Base-by-base conservation (phyloP, 1,139 yeast species). In the Maudiozyma humilis region DNA sequence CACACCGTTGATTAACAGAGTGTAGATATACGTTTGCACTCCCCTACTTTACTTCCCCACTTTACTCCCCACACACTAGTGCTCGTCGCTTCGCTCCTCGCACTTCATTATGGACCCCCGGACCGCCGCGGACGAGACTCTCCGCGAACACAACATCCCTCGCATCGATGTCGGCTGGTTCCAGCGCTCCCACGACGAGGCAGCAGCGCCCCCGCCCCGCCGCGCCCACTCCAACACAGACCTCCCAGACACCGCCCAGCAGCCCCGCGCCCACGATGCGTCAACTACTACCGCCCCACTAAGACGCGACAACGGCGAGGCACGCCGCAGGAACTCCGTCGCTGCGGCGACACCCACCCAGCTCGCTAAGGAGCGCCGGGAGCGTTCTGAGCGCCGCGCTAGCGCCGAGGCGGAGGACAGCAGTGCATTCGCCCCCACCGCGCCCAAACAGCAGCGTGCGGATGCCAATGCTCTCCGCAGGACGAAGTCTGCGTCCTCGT, bases 401-500 rank as follows among this genome's bases (percentile, higher is more conserved):
- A 31, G 15, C 17, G 17, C 15, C 7, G 33, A 31, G 17, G 33
- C 42, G 1, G 32, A 40, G n/a, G 34, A n/a, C 13, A 35, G 37
- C n/a, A 35, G 20, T 10, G 10, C 25, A 12, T 43, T 40, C 27
- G 18, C 33, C 6, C 35, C 41, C 8, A 18, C 40, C 20, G 30
- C 25, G 17, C 7, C 7, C 7, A 5, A 31, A 31, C 7, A 10
- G 27, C 6, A 10, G 27, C 6, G 27, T 6, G 8, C 5, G 17
- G 17, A 31, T 10, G 6, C 27, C 27, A 23, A 23, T 10, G 27
- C 27, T 6, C 27, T 56, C 37, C 51, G 60, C 41, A 53, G 60
- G 36, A 54, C 67, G 8, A 57, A 56, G 41, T 64, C 69, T 1
- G 45, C 59, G 6, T 59, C 68, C 1, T 51, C 45, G 25, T 50